Evolutionary conservation across 2,329 filamentous ascomycete species (phyloP), one percentile per base, ranked within the genome.

Genomic region (Cladosporium sp.): DNA sequence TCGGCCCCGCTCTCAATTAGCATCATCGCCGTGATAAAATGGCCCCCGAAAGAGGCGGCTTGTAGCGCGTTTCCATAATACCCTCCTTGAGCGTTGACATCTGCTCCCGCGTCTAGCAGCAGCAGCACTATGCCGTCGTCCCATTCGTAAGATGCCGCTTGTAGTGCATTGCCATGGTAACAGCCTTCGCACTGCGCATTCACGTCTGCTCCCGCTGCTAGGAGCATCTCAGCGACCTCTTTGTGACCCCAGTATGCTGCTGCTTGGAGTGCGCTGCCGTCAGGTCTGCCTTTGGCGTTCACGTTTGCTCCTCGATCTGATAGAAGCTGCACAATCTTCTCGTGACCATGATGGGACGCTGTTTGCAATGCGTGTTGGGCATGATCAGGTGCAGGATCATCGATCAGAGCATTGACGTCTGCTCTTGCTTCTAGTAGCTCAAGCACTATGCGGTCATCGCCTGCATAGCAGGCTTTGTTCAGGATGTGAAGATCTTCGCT

Each of bases 51-150:
- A 43, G 59, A 63, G 30, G 62, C 62, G 4, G 55, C 60, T 51
- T 64, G 60, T 3, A 65, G 58, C 12, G 56, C 55, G 12, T 3
- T 64, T 42, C 57, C 47, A 49, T 52, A 65, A 19, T 19, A 12
- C 28, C 63, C 56, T n/a, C 52, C 59, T 47, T 54, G 57, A 28
- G 51, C 55, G 56, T 67, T 64, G 30, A 65, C 59, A 55, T 62
- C 39, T 7, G 60, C 61, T 14, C 61, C 64, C 9, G 25, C 28
- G 12, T 58, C 51, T 15, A 66, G 43, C 37, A 68, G 60, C 19
- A 65, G 20, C 43, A 64, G 49, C 5, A 70, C 64, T 12, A 66
- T 30, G 17, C 64, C 61, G 30, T 61, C 59, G 45, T 62, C 30
- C 3, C 60, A 65, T 38, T 38, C 40, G 9, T 12, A 43, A 34